Evolutionary conservation across 208 protist species (phyloP), one percentile per base, ranked within the genome.

Genomic region (Sergeia podlipaevii): DNA sequence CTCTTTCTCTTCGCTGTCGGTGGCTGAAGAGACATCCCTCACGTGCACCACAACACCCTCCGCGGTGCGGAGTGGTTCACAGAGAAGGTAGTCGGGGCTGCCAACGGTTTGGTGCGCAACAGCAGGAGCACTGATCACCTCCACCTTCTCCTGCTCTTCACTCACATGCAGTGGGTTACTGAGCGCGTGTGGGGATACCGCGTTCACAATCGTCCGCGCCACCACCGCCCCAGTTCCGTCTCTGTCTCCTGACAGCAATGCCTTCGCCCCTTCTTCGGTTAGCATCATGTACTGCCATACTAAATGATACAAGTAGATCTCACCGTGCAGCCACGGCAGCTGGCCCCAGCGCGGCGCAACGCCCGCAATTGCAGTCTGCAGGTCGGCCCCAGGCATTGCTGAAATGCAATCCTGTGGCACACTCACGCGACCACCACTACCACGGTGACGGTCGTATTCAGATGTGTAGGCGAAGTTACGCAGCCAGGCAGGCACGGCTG

Each of bases 271-370:
- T 10, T 18, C 46, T 23, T 77, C 63, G n/a, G 39, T 51, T 23
- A 90, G 44, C 70, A 91, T 69, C 38, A 85, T 10, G 55, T 81
- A 89, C 76, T 94, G 83, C 70, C 74, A 87, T 15, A 90, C 28
- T 0, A 94, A 59, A 45, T 96, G 81, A 43, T 94, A 94, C 37
- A 94, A 77, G 71, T 92, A 94, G 41, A 93, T 82, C 59, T 96
- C 90, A 10, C 87, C 90, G 42, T 88, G 82, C 36, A 96, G 75
- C 86, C 85, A 96, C 32, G 90, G 90, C 10, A 91, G 21, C 56
- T 96, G 83, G 4, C 84, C 81, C 87, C 90, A 96, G 17, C 74
- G 72, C 15, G 87, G 80, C 11, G 65, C 67, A 4, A 74, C 52
- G 39, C 48, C 8, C 18, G 28, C 23, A 7, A 49, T 60, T 26